phyloP scores from a whole-genome alignment of 345 rosid species.

The Brassica cretica region DNA sequence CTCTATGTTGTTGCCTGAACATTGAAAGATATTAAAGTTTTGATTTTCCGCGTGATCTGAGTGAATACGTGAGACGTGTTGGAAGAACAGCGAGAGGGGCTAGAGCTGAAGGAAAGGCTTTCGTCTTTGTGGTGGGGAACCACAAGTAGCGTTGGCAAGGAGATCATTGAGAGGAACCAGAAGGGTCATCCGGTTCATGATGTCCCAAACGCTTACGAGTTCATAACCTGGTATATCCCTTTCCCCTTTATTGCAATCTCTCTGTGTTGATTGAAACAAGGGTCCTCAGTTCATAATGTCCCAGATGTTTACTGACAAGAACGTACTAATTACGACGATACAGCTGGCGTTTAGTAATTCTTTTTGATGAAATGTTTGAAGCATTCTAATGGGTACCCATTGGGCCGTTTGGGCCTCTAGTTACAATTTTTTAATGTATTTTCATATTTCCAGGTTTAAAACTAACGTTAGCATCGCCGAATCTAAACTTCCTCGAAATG shows the following conservation, averaged over 20 bases:
- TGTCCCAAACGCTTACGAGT: conserved; percentile 79
- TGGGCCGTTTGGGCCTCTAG: neutral
- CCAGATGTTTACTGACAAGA: conserved; percentile 25
- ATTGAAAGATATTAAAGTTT: neutral
- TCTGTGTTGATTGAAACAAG: neutral
- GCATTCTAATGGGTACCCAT: neutral
- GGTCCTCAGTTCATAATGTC: neutral
- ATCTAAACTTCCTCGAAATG: too few relatives aligned
- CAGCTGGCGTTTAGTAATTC: neutral
- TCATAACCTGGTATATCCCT: conserved; percentile 20
- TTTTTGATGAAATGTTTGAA: neutral
- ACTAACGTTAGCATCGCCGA: too few relatives aligned
- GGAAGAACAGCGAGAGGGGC: conserved; percentile 98
- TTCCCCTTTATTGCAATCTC: neutral
- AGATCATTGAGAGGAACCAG: conserved; percentile 73
- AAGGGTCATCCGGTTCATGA: conserved; percentile 93
- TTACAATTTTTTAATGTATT: neutral
- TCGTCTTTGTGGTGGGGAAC: conserved; percentile 81
- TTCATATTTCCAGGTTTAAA: neutral
- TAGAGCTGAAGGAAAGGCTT: conserved; percentile 82
- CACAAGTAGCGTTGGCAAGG: conserved; percentile 70
- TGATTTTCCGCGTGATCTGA: conserved; percentile 88
- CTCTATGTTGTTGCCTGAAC: conserved; percentile 4
- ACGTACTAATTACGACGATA: conserved; percentile 1
- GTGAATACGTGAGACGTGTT: conserved; percentile 90